phyloP scores from a whole-genome alignment of 1,284 basidiomycete genomes.

The Puccinia coronata region DNA sequence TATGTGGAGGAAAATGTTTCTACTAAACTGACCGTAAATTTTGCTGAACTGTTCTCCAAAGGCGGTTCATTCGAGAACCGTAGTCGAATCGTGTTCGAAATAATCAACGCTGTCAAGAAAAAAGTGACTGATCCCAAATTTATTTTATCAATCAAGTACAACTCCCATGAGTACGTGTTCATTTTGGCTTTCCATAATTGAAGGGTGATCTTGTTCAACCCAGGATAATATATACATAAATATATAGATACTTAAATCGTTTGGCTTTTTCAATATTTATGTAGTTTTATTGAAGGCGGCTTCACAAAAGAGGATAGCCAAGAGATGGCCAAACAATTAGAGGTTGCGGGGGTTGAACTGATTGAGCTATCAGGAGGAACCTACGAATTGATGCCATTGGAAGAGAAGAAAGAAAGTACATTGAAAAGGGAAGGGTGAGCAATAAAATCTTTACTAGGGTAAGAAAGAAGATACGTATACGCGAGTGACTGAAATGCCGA shows the following conservation, averaged over 20 bases:
- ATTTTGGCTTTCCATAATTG: background rate
- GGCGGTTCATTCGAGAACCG: constrained; percentile 61
- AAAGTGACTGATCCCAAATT: constrained; percentile 59
- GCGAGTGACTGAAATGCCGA: no score
- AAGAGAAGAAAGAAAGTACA: constrained; percentile 59
- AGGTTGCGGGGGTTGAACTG: constrained; percentile 62
- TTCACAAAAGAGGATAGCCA: constrained; percentile 62
- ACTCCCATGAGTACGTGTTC: constrained; percentile 58
- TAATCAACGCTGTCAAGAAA: constrained; percentile 59
- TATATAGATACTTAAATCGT: no score
- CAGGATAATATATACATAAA: no score
- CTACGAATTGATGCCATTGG: constrained; percentile 59
- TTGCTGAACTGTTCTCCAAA: background rate
- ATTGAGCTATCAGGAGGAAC: constrained; percentile 63
- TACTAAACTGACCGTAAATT: background rate
- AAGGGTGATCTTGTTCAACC: no score
- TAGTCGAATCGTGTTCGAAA: constrained; percentile 59
- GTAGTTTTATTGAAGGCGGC: constrained; percentile 61
- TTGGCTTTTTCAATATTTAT: background rate
- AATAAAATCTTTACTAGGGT: no score
- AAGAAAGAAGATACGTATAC: no score
- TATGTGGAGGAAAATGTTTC: background rate
- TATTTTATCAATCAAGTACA: constrained; percentile 63
- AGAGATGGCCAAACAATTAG: constrained; percentile 61
- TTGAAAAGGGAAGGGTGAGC: constrained; percentile 50